Conservation (phyloP, 768 basidiomycete species). For the Hypholoma fasciculare region DNA sequence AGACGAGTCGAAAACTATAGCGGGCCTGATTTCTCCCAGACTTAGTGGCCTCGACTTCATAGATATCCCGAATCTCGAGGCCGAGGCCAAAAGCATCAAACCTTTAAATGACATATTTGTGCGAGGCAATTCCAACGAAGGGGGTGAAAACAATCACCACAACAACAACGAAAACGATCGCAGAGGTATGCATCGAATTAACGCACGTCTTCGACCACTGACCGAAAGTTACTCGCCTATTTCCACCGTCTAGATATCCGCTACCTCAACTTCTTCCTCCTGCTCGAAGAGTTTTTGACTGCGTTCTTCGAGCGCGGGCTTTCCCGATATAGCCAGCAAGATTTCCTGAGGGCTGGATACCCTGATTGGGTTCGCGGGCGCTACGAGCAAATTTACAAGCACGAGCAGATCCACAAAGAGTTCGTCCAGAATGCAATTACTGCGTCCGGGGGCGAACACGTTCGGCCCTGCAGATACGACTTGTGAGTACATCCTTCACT, state of each 20-base stretch:
- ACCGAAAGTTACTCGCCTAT: not conserved
- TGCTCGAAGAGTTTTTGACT: slow-evolving; percentile 47
- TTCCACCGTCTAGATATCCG: slow-evolving; percentile 18
- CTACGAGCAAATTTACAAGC: slow-evolving; percentile 50
- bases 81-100: too few species aligned
- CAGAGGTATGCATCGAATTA: too few species aligned
- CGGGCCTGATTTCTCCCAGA: too few species aligned
- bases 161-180: not conserved
- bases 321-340: slow-evolving; percentile 41
- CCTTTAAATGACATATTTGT: too few species aligned
- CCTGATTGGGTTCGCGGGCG: slow-evolving; percentile 48
- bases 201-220: not conserved
- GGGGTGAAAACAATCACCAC: too few species aligned
- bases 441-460: slow-evolving; percentile 34
- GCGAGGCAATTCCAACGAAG: too few species aligned
- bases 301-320: slow-evolving; percentile 46
- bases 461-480: slow-evolving; percentile 57
- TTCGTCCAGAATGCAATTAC: slow-evolving; percentile 42
- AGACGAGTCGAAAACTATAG: too few species aligned
- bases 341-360: slow-evolving; percentile 49
- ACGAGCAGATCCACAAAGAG: slow-evolving; percentile 48
- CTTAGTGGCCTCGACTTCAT: too few species aligned
- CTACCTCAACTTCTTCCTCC: slow-evolving; percentile 47
- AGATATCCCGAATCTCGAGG: too few species aligned
- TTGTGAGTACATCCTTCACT: slow-evolving; percentile 41